Evolutionary conservation across 306 rosid species (phyloP).

Genomic region (Lupinus albus): DNA sequence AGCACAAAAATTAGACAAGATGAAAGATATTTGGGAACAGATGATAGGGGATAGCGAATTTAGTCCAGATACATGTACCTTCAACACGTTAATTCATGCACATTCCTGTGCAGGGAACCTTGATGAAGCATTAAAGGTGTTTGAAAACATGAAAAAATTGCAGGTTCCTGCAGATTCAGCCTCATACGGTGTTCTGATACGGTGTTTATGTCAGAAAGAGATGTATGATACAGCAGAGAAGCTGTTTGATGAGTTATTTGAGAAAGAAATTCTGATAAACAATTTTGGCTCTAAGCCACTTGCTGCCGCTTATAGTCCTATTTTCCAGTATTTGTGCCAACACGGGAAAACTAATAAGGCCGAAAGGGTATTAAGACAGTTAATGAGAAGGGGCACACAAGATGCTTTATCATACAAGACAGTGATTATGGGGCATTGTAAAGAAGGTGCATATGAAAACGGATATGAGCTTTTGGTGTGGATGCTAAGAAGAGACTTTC

Average conservation of each 20-base stretch:
- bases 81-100: constrained; percentile 67
- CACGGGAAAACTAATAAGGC: constrained; percentile 76
- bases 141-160: constrained; percentile 61
- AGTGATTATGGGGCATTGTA: constrained; percentile 84
- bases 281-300: constrained; percentile 70
- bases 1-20: constrained; percentile 56
- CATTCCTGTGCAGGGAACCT: constrained; percentile 66
- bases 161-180: constrained; percentile 71
- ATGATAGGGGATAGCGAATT: constrained; percentile 47
- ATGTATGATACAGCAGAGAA: constrained; percentile 64
- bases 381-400: constrained; percentile 86
- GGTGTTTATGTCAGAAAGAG: constrained; percentile 64
- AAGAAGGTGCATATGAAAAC: constrained; percentile 65
- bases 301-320: constrained; percentile 72
- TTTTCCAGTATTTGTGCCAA: constrained; percentile 66
- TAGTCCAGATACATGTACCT: constrained; percentile 72
- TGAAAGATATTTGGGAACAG: constrained; percentile 60
- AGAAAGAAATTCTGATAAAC: constrained; percentile 58
- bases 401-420: constrained; percentile 68
- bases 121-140: constrained; percentile 68
- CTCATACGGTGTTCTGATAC: constrained; percentile 67
- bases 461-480: constrained; percentile 65
- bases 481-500: constrained; percentile 81
- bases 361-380: constrained; percentile 72
- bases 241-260: constrained; percentile 64